Evolutionary conservation across 2,329 filamentous ascomycete species (phyloP), one percentile per base, ranked within the genome.

Genomic region (Daldinia eschscholtzii): DNA sequence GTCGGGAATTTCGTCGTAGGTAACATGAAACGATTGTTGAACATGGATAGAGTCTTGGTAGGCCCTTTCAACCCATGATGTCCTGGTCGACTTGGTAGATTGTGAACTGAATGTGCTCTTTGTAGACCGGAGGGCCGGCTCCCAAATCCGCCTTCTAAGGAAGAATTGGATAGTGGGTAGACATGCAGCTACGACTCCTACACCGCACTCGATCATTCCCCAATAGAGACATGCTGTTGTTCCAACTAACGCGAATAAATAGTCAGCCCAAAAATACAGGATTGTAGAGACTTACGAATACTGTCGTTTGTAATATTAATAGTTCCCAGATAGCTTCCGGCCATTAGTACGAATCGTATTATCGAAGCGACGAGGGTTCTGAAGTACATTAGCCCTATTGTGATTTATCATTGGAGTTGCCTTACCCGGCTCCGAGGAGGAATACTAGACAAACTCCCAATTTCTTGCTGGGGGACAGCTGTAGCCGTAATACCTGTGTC

Each of bases 221-320:
- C 67, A 72, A 18, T 72, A 72, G n/a, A 70, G 20, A 15, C 62
- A 68, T 23, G 46, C 67, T 10, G 70, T 66, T n/a, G 60, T 52
- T 20, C 53, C 50, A 18, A 72, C 70, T 68, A 35, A 9, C 37
- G 3, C 6, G 6, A 61, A 46, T 33, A 26, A 42, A n/a, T 35
- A 9, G 6, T 10, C 28, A 42, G n/a, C n/a, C 26, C 15, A 18
- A n/a, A 52, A 15, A n/a, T 42, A 23, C 10, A 23, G 5, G 18
- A 6, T 3, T 6, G 12, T 1, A 10, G 9, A 7, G 9, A 65
- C 65, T 62, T 55, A 71, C 68, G 65, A 33, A 68, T 68, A 23
- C 28, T 59, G 35, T 71, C 68, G 7, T 35, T 15, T 6, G 57
- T 66, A 1, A 68, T 39, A 18, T 68, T 48, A 12, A 65, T 41